Conservation (phyloP, 2,329 filamentous ascomycete genomes). For the Arachnomyces sp. region DNA sequence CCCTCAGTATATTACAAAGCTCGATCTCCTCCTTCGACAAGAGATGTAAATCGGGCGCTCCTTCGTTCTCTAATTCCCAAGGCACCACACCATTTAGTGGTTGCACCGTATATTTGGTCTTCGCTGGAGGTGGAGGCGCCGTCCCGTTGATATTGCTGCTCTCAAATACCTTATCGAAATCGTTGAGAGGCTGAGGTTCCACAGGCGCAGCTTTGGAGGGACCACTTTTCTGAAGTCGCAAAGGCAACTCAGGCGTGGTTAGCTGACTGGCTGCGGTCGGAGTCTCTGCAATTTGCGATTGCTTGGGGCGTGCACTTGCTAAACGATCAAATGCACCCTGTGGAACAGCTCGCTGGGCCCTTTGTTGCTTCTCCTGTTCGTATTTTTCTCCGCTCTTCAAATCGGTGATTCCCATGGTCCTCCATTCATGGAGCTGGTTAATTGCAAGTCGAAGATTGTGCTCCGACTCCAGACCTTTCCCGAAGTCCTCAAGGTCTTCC, state of each 20-base stretch:
- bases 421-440: slow-evolving; percentile 86
- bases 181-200: slow-evolving; percentile 36
- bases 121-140: slow-evolving; percentile 31
- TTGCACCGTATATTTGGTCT: slow-evolving; percentile 47
- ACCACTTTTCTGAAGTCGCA: slow-evolving; percentile 46
- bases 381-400: slow-evolving; percentile 84
- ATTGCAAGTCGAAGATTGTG: slow-evolving; percentile 88
- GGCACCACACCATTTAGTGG: slow-evolving; percentile 39
- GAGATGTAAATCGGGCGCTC: slow-evolving; percentile 71
- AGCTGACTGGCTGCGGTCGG: slow-evolving; percentile 68
- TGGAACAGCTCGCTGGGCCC: slow-evolving; percentile 58
- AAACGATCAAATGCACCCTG: slow-evolving; percentile 82
- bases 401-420: slow-evolving; percentile 73
- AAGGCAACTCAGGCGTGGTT: slow-evolving; percentile 69
- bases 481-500: slow-evolving; percentile 79
- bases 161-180: slow-evolving; percentile 47
- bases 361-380: slow-evolving; percentile 74
- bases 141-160: slow-evolving; percentile 45
- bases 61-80: slow-evolving; percentile 65
- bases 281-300: slow-evolving; percentile 61
- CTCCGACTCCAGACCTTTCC: slow-evolving; percentile 80
- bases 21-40: slow-evolving; percentile 77
- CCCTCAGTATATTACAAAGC: slow-evolving; percentile 71
- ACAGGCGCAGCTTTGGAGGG: slow-evolving; percentile 23
- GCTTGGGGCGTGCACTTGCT: slow-evolving; percentile 63